Percentiles rank a stretch among this genome's conserved stretches.
These are phyloP conservation scores for Daldinia sp. DNA, from an alignment of 2,329 filamentous ascomycete species.

Conservation along the genomic window DNA sequence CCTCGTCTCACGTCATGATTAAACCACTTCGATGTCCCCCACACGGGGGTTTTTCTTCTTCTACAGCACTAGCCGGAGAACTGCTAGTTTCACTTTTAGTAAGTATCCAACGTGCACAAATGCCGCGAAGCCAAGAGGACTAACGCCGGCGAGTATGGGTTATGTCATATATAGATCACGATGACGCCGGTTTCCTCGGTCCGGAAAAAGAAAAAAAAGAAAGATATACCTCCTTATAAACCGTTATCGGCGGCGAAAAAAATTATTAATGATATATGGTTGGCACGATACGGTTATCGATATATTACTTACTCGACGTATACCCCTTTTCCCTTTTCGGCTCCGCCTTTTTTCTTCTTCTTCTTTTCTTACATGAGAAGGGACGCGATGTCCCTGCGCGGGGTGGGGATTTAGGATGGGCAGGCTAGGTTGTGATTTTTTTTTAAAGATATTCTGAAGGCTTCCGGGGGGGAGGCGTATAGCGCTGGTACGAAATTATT, in stretches of 20 bases:
- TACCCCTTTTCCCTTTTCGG: conserved; percentile 34
- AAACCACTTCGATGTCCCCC: background rate
- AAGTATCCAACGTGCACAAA: background rate
- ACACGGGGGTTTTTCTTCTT: background rate
- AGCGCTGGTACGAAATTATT: background rate
- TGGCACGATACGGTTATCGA: conserved; percentile 26
- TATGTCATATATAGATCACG: background rate
- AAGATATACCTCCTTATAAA: background rate
- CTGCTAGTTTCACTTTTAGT: background rate
- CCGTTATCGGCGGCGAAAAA: conserved; percentile 9
- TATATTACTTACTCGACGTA: conserved; percentile 27
- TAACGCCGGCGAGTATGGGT: background rate
- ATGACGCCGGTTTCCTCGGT: background rate
- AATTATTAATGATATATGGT: conserved; percentile 26
- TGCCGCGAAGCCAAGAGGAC: background rate
- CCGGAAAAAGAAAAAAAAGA: background rate
- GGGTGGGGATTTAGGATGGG: background rate
- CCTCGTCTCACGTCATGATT: background rate
- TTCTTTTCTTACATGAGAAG: background rate
- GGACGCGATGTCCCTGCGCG: background rate
- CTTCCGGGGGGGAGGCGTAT: background rate
- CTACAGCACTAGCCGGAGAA: background rate
- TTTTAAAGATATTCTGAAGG: background rate
- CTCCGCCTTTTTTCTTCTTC: conserved; percentile 19
- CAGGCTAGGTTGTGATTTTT: background rate